Evolutionary conservation across 805 yeast genomes (phyloP), one percentile per base, ranked within the genome.

Genomic region (Metschnikowia peoriensis): DNA sequence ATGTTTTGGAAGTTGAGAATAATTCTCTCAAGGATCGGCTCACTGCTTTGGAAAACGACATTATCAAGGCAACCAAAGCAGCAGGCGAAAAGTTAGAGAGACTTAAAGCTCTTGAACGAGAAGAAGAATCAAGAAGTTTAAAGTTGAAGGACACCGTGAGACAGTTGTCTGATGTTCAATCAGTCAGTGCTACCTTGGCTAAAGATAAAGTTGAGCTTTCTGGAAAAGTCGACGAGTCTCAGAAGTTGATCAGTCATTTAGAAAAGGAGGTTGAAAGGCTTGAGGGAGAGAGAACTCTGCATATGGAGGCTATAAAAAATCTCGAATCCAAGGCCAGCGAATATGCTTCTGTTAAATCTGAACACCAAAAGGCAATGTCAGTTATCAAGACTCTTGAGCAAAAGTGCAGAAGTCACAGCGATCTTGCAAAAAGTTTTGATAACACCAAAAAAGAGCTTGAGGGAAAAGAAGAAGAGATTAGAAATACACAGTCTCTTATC

Each of bases 1-100:
- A 55, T 7, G 58, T 62, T 6, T 63, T 73, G 39, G 72, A 71
- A 42, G 42, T 50, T 7, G 77, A 73, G 51, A 73, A 75, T 46
- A 51, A 64, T 0, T 77, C 79, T 44, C 64, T 85, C 2, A 65
- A 68, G 39, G 71, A 73, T 29, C 67, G 66, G 51, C 65, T 70
- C 45, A 58, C 52, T 28, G 62, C 61, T 40, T 62, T 73, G 34
- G 75, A 74, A 57, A 68, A 66, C 40, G 73, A 73, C 40, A 60
- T 69, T 1, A 64, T 64, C 10, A 53, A 66, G 1, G 65, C 69
- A 2, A 57, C 64, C 9, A 58, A 59, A 10, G 27, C 63, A 14
- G 73, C 84, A 17, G 68, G 75, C 35, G 78, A 76, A 47, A 81
- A 81, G 49, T 82, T 82, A 45, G 61, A 63, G 2, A 64, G 72